Base-by-base conservation (phyloP, 345 rosid genomes). In the Murraya paniculata region DNA sequence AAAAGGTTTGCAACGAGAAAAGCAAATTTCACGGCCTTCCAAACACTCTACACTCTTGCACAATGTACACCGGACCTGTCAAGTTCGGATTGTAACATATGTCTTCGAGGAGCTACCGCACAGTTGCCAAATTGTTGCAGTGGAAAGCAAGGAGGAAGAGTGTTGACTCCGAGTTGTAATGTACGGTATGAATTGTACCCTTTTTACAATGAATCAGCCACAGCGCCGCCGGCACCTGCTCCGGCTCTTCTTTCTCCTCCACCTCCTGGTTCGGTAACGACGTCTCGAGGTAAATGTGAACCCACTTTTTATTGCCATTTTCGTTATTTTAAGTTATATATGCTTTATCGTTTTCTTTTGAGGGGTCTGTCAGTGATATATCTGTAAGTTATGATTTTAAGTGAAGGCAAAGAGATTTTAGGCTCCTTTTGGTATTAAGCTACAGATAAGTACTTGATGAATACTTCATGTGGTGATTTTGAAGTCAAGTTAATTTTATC, bases 51-150 rank as follows among this genome's bases (percentile, higher is more conserved):
- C 33, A 38, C 77, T 9, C 77, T 83, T 4, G 81, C 56, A 0
- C 86, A 85, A 74, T 87, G 90, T 77, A 83, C 88, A 0, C 82
- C 75, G 9, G 89, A 88, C 69, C 64, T 88, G 55, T 48, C 55
- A 48, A 48, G 21, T 4, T 11, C 18, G 8, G 30, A 73, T 21
- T 87, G 87, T 67, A 9, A 27, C 0, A 0, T 0, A 48, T 87
- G 90, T 65, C 79, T 85, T 27, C 21, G 2, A 2, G 1, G 0
- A 6, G 80, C 78, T n/a, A 9, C 57, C 10, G 10, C 74, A 0
- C 4, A 1, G 2, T n/a, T 68, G 72, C 78, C 77, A 10, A 4
- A 0, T 10, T 77, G 76, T 57, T 73, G 75, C 36, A 13, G 16
- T 1, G 81, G 74, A 58, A 85, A n/a, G 19, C 55, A 48, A 48